Base-by-base conservation (phyloP, 768 basidiomycete species). In the Mycena alexandri region DNA sequence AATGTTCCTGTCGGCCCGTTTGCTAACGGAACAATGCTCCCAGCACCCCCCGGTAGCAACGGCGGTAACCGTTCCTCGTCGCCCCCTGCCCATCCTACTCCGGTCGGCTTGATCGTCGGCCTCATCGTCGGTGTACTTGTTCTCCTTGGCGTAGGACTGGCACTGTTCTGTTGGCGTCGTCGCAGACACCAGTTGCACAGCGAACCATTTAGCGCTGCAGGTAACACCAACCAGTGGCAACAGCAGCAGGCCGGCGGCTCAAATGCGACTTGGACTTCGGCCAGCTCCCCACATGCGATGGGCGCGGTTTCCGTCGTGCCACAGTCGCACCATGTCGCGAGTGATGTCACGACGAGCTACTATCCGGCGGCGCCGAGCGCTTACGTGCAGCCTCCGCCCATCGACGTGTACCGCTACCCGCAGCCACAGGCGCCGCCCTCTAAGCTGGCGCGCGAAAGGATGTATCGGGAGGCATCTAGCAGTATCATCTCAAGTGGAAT, bases 131-230 rank as follows among this genome's bases (percentile, higher is more conserved):
- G 1, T 10, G 50, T 25, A 19, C 29, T 67, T 19, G 59, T 47
- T 9, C 14, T 67, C 16, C 25, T 67, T 34, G 54, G 17, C 17
- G 29, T 51, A 17, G 41, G 21, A 4, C 5, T 58, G 19, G 66
- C 19, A 14, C 13, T 62, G 22, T 57, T 61, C 42, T 52, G 19
- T n/a, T 67, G 66, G 66, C 66, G 60, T 33, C 66, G 60, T 29
- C 25, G 50, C 42, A n/a, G 21, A 6, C 53, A 47, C 22, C 10
- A 43, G 1, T 2, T 29, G 25, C 8, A 2, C 42, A 34, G 33
- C 14, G 29, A 51, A 21, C 24, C 51, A 17, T 61, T 56, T 19
- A 47, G 22, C 33, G 33, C 25, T 12, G 48, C 43, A 19, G 29
- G 56, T 12, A 22, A 14, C 42, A 43, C 21, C 13, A 54, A 53